Conservation (phyloP, 179 eudicot species). For the Spinacia oleracea region DNA sequence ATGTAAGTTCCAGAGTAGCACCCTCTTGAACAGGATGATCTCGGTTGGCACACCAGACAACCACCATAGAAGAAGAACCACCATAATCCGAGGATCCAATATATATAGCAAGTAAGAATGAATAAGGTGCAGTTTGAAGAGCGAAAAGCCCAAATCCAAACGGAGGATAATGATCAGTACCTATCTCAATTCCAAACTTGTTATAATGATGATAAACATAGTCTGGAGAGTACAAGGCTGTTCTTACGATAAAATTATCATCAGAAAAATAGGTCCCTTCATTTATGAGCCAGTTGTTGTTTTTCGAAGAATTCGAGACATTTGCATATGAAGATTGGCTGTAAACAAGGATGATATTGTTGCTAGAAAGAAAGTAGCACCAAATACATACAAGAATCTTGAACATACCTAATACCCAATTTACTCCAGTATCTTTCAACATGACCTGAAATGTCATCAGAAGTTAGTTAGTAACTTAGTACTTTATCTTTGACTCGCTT, state of each 20-base stretch:
- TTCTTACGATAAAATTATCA: no score
- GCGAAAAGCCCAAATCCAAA: slow-evolving; percentile 6
- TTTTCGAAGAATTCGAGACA: background rate
- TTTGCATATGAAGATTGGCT: background rate
- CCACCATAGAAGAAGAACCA: background rate
- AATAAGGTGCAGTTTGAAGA: background rate
- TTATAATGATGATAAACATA: background rate
- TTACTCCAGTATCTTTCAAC: background rate
- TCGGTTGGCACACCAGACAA: slow-evolving; percentile 17
- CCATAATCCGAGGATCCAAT: background rate
- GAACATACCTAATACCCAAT: background rate
- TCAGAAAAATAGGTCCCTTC: background rate
- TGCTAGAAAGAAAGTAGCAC: background rate
- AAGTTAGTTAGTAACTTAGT: background rate
- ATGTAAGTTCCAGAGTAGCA: background rate
- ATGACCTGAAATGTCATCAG: background rate
- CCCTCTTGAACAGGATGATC: background rate
- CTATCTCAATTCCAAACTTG: no score
- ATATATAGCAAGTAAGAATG: background rate
- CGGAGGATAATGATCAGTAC: background rate
- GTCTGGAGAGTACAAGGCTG: slow-evolving; percentile 2
- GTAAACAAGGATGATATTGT: background rate
- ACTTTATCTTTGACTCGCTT: no score
- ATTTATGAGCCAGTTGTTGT: background rate
- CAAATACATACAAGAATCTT: background rate